Evolutionary conservation across 352 stramenopile genomes (phyloP).

Genomic region (Pythium sukuiense): DNA sequence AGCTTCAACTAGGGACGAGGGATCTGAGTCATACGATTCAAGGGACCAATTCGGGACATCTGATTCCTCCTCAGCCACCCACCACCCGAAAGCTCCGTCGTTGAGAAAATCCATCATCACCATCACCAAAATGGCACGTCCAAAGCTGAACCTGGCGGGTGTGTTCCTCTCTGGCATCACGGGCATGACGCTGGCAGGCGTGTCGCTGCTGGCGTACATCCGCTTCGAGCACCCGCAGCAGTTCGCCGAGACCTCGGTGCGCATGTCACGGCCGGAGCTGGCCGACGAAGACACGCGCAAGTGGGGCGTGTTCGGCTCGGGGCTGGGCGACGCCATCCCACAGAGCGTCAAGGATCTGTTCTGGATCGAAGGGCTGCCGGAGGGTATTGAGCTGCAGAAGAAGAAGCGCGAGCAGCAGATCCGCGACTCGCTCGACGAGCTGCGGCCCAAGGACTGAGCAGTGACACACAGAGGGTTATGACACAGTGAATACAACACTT

Average conservation of each 20-base stretch:
- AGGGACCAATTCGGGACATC: constrained; percentile 10
- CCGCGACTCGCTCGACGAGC: constrained; percentile 65
- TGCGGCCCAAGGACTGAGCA: constrained; percentile 68
- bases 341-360: constrained; percentile 66
- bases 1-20: constrained; percentile 8
- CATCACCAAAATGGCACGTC: constrained; percentile 14
- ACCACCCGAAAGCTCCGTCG: neutral
- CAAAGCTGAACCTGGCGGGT: constrained; percentile 47
- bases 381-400: constrained; percentile 73
- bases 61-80: constrained; percentile 6
- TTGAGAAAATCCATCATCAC: neutral
- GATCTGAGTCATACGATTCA: no score
- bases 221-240: constrained; percentile 83
- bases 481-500: no score
- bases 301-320: constrained; percentile 85
- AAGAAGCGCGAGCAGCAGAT: constrained; percentile 72
- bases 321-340: constrained; percentile 72
- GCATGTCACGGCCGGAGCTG: constrained; percentile 76
- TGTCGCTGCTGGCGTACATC: constrained; percentile 81
- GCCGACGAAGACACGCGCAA: constrained; percentile 70
- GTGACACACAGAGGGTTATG: no score
- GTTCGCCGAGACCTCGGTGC: constrained; percentile 79
- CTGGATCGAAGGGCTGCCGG: constrained; percentile 56
- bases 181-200: constrained; percentile 78
- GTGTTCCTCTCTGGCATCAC: constrained; percentile 73